phyloP scores from a whole-genome alignment of 2,329 filamentous ascomycete species.

The Diplodia intermedia region DNA sequence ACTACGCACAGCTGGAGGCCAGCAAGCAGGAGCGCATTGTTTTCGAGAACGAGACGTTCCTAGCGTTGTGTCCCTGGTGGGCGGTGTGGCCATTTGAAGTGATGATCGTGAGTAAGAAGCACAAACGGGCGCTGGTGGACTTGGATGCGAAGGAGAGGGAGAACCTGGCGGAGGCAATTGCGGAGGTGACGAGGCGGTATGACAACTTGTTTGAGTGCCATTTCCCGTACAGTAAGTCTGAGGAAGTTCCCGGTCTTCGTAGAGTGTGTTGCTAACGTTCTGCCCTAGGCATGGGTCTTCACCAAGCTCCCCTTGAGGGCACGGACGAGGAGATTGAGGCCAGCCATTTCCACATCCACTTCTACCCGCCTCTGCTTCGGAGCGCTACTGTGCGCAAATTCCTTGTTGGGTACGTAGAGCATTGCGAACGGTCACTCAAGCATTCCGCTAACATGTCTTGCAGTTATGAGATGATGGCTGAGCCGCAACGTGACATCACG shows the following conservation, averaged over 20 bases:
- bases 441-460: slow-evolving; percentile 15
- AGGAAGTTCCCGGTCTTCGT: slow-evolving; percentile 31
- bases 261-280: not conserved
- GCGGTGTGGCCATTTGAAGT: slow-evolving; percentile 97
- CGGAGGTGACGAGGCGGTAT: slow-evolving; percentile 88
- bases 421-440: not conserved
- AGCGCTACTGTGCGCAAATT: slow-evolving; percentile 97
- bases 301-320: slow-evolving; percentile 89
- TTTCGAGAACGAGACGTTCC: slow-evolving; percentile 83
- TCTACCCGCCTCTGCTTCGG: slow-evolving; percentile 90
- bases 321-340: slow-evolving; percentile 80
- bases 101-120: slow-evolving; percentile 83
- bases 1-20: slow-evolving; percentile 85
- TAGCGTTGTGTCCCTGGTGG: slow-evolving; percentile 97
- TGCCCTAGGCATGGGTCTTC: slow-evolving; percentile 78
- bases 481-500: slow-evolving; percentile 98
- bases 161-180: slow-evolving; percentile 80
- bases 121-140: slow-evolving; percentile 85
- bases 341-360: slow-evolving; percentile 95
- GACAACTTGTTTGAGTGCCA: slow-evolving; percentile 97
- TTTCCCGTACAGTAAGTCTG: slow-evolving; percentile 85
- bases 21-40: slow-evolving; percentile 85
- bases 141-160: slow-evolving; percentile 73
- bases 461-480: slow-evolving; percentile 88
- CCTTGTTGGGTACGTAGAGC: slow-evolving; percentile 71